phyloP scores from a whole-genome alignment of 2,329 filamentous ascomycete genomes.

The Corinectria fuckeliana region DNA sequence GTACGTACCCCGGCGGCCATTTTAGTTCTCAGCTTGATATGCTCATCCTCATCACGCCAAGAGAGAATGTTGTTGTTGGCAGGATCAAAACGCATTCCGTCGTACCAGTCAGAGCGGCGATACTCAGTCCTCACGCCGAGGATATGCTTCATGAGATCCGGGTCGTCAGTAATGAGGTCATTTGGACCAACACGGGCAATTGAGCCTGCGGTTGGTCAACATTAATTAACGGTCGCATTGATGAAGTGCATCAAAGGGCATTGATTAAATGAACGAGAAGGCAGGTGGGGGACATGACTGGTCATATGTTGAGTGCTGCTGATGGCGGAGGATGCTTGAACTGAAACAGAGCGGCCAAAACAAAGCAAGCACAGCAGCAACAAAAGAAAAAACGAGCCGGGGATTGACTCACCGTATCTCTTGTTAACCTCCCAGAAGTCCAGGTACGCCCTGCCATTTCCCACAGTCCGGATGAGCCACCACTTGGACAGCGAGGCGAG shows the following conservation, averaged over 20 bases:
- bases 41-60: constrained; percentile 53
- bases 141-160: constrained; percentile 46
- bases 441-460: constrained; percentile 43
- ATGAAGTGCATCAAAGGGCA: no score
- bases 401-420: constrained; percentile 41
- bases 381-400: neutral
- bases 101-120: constrained; percentile 51
- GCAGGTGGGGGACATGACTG: neutral
- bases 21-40: constrained; percentile 51
- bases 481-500: constrained; percentile 47
- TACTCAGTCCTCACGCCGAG: constrained; percentile 44
- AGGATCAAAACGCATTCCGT: constrained; percentile 58
- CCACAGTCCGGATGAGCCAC: constrained; percentile 45
- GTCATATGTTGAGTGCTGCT: neutral
- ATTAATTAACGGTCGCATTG: neutral
- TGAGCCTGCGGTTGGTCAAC: constrained; percentile 30
- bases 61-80: constrained; percentile 59
- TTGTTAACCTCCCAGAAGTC: constrained; percentile 45
- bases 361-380: neutral
- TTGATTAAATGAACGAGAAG: neutral
- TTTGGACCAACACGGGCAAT: constrained; percentile 51
- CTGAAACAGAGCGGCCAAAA: neutral
- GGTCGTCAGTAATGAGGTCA: constrained; percentile 48
- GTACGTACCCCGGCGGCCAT: constrained; percentile 55
- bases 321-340: neutral